Evolutionary conservation across 305 asterid species (phyloP).

Genomic region (Fraxinus velutina): DNA sequence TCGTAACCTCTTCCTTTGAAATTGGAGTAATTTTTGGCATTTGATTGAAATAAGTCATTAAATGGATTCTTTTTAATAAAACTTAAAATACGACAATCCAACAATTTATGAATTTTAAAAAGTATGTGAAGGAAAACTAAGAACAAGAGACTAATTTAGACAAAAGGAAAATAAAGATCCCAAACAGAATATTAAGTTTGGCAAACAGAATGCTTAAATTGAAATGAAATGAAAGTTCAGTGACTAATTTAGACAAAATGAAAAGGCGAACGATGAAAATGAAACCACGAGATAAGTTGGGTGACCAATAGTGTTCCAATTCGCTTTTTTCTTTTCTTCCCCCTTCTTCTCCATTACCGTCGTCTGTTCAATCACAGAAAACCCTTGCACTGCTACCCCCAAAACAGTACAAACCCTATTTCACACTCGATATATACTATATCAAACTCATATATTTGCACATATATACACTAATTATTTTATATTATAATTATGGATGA

Average conservation of each 20-base stretch:
- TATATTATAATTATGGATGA: slow-evolving; percentile 51
- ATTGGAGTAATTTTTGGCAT: background rate
- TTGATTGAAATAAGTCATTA: background rate
- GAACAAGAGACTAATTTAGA: background rate
- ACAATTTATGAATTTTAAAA: background rate
- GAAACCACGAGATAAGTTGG: background rate
- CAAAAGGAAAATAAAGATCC: background rate
- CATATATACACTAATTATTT: background rate
- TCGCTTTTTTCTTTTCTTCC: background rate
- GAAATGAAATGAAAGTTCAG: background rate
- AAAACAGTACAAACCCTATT: background rate
- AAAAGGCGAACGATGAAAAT: background rate
- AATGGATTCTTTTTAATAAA: too few species aligned
- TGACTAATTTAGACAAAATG: background rate
- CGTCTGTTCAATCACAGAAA: background rate
- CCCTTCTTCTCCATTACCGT: background rate
- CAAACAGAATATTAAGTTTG: background rate
- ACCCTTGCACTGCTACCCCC: background rate
- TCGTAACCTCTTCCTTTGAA: background rate
- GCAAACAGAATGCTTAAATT: background rate
- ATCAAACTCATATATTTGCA: background rate
- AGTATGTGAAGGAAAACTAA: background rate
- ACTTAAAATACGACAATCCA: background rate
- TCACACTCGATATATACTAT: background rate
- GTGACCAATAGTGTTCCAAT: background rate